Conservation (phyloP, 2,329 filamentous ascomycete species). For the Neophaeococcomyces aloes region DNA sequence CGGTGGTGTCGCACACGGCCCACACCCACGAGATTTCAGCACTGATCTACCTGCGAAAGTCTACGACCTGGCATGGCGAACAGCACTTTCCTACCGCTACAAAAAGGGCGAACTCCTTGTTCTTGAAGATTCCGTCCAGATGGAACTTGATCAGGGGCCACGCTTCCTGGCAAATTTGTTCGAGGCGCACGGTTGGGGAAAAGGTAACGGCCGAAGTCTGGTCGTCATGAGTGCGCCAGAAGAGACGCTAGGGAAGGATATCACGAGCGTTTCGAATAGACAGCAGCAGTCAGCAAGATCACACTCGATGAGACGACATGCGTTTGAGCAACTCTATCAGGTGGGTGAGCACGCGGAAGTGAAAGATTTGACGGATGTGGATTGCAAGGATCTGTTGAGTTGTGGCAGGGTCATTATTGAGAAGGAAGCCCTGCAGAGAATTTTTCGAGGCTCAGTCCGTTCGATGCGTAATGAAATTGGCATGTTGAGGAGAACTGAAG, state of each 20-base stretch:
- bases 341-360: constrained; percentile 58
- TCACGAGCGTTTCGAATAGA: background rate
- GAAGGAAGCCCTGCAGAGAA: constrained; percentile 53
- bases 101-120: constrained; percentile 76
- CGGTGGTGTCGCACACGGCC: constrained; percentile 83
- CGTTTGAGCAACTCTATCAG: constrained; percentile 48
- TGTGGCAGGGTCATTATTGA: constrained; percentile 79
- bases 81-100: constrained; percentile 84
- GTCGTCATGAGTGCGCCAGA: constrained; percentile 51
- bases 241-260: constrained; percentile 1
- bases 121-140: constrained; percentile 64
- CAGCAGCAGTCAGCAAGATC: constrained; percentile 42
- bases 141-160: constrained; percentile 43
- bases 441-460: background rate
- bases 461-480: too few relatives aligned
- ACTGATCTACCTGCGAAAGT: constrained; percentile 76
- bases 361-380: constrained; percentile 64
- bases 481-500: too few relatives aligned
- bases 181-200: constrained; percentile 58
- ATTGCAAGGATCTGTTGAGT: constrained; percentile 89
- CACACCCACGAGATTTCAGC: constrained; percentile 80
- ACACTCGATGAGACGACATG: constrained; percentile 34
- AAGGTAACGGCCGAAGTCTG: constrained; percentile 57
- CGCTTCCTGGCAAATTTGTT: constrained; percentile 60
- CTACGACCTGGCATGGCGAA: constrained; percentile 93